Conservation (phyloP, 169 alveolate species). For the Cryptosporidium viatorum region DNA sequence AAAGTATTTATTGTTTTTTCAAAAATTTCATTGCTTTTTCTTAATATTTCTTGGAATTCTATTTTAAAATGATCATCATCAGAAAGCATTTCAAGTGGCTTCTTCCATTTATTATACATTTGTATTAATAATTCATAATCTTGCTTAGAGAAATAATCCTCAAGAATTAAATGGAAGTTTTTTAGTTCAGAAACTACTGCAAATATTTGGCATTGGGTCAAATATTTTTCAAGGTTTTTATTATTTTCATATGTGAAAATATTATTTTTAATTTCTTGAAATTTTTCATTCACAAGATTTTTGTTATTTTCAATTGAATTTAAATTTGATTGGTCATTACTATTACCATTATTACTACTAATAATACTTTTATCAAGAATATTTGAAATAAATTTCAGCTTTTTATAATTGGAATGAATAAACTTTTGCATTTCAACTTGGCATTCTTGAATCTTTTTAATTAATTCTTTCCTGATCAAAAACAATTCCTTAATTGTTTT, state of each 20-base stretch:
- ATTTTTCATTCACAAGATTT: background rate
- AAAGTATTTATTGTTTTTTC: slow-evolving; percentile 26
- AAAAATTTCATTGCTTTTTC: slow-evolving; percentile 14
- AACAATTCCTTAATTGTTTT: slow-evolving; percentile 38
- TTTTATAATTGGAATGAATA: slow-evolving; percentile 40
- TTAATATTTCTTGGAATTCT: background rate
- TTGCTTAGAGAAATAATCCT: slow-evolving; percentile 15
- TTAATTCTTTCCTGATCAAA: slow-evolving; percentile 5
- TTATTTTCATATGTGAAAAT: slow-evolving; percentile 15
- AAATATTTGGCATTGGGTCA: background rate
- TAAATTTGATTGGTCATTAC: background rate
- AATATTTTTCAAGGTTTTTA: slow-evolving; percentile 2
- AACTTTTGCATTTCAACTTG: slow-evolving; percentile 49
- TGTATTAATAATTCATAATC: slow-evolving; percentile 6
- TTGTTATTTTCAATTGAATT: background rate
- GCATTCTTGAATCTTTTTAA: slow-evolving; percentile 1
- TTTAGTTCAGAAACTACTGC: background rate
- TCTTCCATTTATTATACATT: slow-evolving; percentile 46
- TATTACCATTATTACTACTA: background rate
- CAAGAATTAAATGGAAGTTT: slow-evolving; percentile 2
- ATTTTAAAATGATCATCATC: slow-evolving; percentile 3
- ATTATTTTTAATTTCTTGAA: slow-evolving; percentile 5
- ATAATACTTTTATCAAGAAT: background rate
- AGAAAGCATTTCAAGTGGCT: slow-evolving; percentile 23
- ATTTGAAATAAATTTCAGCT: slow-evolving; percentile 7